Base-by-base conservation (phyloP, 78 protist genomes). In the Dictyostelium capitatum region DNA sequence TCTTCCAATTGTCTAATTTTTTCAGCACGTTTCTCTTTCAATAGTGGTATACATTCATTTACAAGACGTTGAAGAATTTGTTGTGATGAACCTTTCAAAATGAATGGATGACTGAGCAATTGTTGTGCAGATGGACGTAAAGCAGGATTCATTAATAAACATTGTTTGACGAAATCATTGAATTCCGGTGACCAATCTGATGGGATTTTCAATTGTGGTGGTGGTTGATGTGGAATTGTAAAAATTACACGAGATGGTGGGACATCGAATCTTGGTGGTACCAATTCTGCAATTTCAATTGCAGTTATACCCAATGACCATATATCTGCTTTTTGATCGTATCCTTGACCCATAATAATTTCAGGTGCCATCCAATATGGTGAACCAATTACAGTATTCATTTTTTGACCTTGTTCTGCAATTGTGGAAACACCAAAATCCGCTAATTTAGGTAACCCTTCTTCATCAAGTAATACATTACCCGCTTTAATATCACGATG, bases 291-390 rank as follows among this genome's bases (percentile, higher is more conserved):
- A 53, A 90, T 90, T 54, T 90, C 95, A 30, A 90, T 77, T 3
- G 95, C 95, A 14, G 89, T 83, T 56, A 90, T 90, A 70, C 95
- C 95, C 23, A 82, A 67, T n/a, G 95, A 82, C 95, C 95, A 90
- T 23, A 90, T 82, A 30, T 90, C 95, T 4, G 89, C 95, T 57
- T 90, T 90, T 30, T 90, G 81, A 65, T 90, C 95, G 15, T 90
- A 90, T 17, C 95, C 89, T 54, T 90, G 91, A 25, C 91, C 95
- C 89, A 83, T 82, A 30, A 90, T 90, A 37, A 90, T 82, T 73
- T 98, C 99, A 2, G 99, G 99, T 15, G 99, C 98, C 98, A 97
- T 97, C 99, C 99, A 98, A 95, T 98, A 98, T 75, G 98, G 99
- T 17, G 98, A 97, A 5, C 99, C 99, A 41, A 97, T 98, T 0